Conservation (phyloP, 768 basidiomycete species). For the Russula virescens region DNA sequence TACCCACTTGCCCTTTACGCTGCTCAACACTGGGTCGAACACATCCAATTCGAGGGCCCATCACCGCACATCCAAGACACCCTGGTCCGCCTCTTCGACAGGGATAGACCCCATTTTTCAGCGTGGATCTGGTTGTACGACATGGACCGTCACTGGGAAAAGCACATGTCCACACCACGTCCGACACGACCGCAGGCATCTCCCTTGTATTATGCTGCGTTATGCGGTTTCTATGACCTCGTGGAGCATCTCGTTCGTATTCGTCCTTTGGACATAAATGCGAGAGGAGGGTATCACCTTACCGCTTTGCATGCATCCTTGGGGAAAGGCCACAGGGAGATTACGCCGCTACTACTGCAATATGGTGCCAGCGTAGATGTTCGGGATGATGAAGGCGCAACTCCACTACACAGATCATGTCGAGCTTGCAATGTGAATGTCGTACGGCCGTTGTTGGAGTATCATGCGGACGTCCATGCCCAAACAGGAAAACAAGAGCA, state of each 20-base stretch:
- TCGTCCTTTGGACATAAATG: neutral
- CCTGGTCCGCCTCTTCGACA: neutral
- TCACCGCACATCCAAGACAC: neutral
- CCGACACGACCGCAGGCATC: neutral
- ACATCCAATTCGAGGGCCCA: neutral
- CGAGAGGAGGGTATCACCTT: neutral
- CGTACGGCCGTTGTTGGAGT: neutral
- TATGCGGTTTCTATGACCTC: neutral
- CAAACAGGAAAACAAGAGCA: neutral
- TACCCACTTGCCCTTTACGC: constrained; percentile 6
- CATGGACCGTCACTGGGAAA: neutral
- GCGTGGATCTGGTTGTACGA: constrained; percentile 13
- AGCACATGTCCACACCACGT: neutral
- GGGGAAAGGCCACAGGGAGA: neutral
- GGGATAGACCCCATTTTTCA: neutral
- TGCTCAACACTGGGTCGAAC: constrained; percentile 5
- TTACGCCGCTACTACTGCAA: neutral
- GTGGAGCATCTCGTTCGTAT: neutral
- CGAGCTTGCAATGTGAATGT: neutral
- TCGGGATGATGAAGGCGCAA: neutral
- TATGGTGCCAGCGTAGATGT: neutral
- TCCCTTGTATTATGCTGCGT: constrained; percentile 1
- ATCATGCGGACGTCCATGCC: neutral
- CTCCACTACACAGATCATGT: neutral
- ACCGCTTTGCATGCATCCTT: neutral